Percentiles rank a stretch among this genome's conserved stretches.
phyloP scores from a whole-genome alignment of 768 basidiomycete genomes.

The Phaeotremella fagi region DNA sequence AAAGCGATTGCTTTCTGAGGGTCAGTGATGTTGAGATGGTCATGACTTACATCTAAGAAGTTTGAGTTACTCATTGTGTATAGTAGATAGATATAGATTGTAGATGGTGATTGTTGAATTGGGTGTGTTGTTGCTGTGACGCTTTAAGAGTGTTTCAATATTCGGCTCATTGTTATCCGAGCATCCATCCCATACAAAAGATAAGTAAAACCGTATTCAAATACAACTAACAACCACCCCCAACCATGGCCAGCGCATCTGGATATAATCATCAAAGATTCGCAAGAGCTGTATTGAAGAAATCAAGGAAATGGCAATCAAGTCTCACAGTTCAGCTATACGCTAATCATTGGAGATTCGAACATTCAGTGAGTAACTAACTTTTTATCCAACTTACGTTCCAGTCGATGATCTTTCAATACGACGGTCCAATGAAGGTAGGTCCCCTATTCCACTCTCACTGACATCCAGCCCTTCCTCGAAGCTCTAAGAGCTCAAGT shows the following conservation, averaged over 20 bases:
- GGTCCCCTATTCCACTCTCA: constrained; percentile 2
- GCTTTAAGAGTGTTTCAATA: not conserved
- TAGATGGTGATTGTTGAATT: not conserved
- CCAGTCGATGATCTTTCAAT: constrained; percentile 47
- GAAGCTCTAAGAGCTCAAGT: constrained; percentile 50
- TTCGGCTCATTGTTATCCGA: not conserved
- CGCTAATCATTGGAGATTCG: constrained; percentile 49
- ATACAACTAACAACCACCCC: not conserved
- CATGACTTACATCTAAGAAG: constrained; percentile 48
- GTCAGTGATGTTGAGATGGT: constrained; percentile 13
- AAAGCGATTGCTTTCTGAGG: constrained; percentile 76
- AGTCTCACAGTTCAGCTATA: constrained; percentile 50
- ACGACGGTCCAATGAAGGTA: constrained; percentile 51
- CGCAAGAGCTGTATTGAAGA: constrained; percentile 49
- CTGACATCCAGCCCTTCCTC: constrained; percentile 45
- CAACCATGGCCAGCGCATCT: constrained; percentile 46
- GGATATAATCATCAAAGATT: constrained; percentile 50
- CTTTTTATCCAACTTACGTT: not conserved
- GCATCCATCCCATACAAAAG: no score
- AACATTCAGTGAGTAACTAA: constrained; percentile 47
- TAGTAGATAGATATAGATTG: not conserved
- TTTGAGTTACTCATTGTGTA: constrained; percentile 45
- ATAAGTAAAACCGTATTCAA: not conserved
- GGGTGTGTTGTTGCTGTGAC: no score
- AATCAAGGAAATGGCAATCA: constrained; percentile 48